Percentiles rank a stretch among this genome's conserved stretches.
Conservation (phyloP, 2,329 filamentous ascomycete species). For the Pseudonectria buxi region DNA sequence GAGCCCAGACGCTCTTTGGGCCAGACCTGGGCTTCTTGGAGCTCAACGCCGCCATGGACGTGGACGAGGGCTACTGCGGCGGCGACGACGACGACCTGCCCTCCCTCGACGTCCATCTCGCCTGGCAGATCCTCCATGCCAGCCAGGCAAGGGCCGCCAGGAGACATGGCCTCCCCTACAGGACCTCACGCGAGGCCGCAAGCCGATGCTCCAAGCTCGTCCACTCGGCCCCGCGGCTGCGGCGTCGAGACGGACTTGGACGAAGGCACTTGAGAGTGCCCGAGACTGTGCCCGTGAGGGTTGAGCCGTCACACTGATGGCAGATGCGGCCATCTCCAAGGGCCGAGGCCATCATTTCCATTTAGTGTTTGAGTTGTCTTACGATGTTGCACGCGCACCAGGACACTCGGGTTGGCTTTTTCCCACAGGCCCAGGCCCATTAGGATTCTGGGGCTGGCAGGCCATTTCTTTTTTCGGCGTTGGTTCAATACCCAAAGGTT, state of each 20-base stretch:
- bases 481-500: too few relatives aligned
- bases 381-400: too few relatives aligned
- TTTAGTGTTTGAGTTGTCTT: too few relatives aligned
- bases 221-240: constrained; percentile 18
- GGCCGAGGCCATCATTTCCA: too few relatives aligned
- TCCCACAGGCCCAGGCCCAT: too few relatives aligned
- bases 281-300: constrained; percentile 4
- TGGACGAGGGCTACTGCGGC: constrained; percentile 25
- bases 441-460: too few relatives aligned
- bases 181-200: constrained; percentile 19
- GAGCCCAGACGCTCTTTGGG: constrained; percentile 3
- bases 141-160: constrained; percentile 10
- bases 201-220: constrained; percentile 17
- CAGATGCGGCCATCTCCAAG: not conserved
- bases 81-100: constrained; percentile 17
- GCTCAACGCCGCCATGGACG: constrained; percentile 12
- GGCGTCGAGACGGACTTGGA: constrained; percentile 19
- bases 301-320: not conserved
- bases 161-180: constrained; percentile 17
- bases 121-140: constrained; percentile 3
- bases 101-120: constrained; percentile 17
- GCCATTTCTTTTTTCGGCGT: too few relatives aligned
- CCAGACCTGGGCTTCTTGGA: constrained; percentile 1
- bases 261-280: constrained; percentile 6
- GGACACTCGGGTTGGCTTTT: too few relatives aligned